phyloP scores from a whole-genome alignment of 2,329 filamentous ascomycete genomes.

The Fusarium pseudocircinatum region DNA sequence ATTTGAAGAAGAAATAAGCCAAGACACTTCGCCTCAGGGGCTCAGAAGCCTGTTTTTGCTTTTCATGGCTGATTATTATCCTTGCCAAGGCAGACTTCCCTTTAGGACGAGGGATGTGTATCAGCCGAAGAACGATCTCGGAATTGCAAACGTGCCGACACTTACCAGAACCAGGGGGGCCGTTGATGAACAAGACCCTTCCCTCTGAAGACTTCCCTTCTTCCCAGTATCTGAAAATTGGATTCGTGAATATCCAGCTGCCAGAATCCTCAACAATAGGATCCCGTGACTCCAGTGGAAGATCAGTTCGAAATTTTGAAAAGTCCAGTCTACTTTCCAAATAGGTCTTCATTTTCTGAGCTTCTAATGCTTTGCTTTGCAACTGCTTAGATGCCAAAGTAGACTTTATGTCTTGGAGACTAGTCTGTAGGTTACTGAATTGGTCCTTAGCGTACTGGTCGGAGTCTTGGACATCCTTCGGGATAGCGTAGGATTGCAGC shows the following conservation, averaged over 20 bases:
- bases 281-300: fast-evolving
- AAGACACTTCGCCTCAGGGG: too few species aligned
- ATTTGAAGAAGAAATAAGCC: background rate
- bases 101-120: too few species aligned
- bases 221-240: fast-evolving
- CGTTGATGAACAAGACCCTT: fast-evolving
- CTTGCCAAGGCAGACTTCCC: background rate
- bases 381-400: background rate
- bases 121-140: too few species aligned
- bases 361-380: fast-evolving
- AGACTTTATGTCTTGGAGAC: background rate
- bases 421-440: fast-evolving
- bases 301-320: fast-evolving
- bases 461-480: background rate
- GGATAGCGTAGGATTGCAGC: background rate
- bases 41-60: fast-evolving
- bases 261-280: background rate
- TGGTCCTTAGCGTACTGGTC: fast-evolving
- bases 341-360: background rate
- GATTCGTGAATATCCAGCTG: fast-evolving
- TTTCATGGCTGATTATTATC: background rate
- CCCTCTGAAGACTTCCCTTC: fast-evolving
- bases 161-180: background rate
- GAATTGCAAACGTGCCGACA: too few species aligned
- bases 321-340: background rate